Percentiles rank a stretch among this genome's conserved stretches.
Evolutionary conservation across 257 asterid species (phyloP).

Genomic region (Nicotiana paniculata): DNA sequence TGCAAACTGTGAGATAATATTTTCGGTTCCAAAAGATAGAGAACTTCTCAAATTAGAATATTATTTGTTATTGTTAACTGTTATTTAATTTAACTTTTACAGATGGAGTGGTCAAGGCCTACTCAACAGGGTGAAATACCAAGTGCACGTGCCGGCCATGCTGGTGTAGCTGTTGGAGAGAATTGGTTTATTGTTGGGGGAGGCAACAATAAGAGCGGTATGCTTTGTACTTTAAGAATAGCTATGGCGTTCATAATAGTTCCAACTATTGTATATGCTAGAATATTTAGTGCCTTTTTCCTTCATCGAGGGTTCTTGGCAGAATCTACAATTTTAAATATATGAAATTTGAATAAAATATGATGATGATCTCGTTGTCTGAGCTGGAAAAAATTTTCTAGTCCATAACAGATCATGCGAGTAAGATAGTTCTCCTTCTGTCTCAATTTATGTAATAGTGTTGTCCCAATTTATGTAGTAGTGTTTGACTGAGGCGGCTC

Average conservation of each 20-base stretch:
- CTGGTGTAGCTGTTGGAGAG: constrained; percentile 90
- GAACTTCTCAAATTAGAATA: neutral
- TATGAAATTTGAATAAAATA: neutral
- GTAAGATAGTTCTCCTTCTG: too few species aligned
- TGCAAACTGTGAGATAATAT: constrained; percentile 71
- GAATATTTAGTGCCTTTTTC: neutral
- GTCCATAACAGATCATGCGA: too few species aligned
- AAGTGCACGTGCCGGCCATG: constrained; percentile 96
- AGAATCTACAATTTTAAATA: neutral
- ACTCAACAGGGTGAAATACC: constrained; percentile 95
- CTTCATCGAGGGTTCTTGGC: neutral
- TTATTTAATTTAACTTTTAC: constrained; percentile 15
- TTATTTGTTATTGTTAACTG: neutral
- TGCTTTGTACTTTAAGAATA: constrained; percentile 1
- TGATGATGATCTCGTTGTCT: neutral
- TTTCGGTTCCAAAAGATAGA: constrained; percentile 1
- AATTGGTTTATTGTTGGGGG: constrained; percentile 98
- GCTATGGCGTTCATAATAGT: neutral
- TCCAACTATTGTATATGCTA: neutral
- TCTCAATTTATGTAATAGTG: too few species aligned
- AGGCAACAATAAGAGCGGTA: constrained; percentile 93
- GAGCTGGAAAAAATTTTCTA: too few species aligned
- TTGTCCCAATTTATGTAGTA: too few species aligned
- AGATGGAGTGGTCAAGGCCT: constrained; percentile 99
- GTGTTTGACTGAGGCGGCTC: too few species aligned